phyloP scores from a whole-genome alignment of 495 filamentous ascomycete genomes.

The Platismatia glauca region DNA sequence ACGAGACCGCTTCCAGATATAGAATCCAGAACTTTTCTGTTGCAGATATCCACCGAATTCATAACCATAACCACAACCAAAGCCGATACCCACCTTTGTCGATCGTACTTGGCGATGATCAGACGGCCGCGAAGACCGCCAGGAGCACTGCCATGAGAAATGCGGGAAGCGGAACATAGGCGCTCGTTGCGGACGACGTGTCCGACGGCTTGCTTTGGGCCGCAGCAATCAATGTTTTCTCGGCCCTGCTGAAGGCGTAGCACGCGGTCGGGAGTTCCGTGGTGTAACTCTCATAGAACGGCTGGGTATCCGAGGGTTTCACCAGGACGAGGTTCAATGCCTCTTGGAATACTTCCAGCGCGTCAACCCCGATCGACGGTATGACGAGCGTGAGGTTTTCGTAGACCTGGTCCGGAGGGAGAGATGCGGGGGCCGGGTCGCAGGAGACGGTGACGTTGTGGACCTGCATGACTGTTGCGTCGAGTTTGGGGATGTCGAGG shows the following conservation, averaged over 20 bases:
- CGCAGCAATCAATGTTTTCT: constrained; percentile 10
- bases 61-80: too few species aligned
- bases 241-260: background rate
- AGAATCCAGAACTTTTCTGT: too few species aligned
- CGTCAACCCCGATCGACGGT: constrained; percentile 10
- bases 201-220: background rate
- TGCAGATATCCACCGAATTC: too few species aligned
- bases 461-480: constrained; percentile 3
- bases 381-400: constrained; percentile 5
- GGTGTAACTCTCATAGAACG: background rate
- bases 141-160: background rate
- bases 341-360: constrained; percentile 3
- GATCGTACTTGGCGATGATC: background rate
- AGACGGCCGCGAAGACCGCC: background rate
- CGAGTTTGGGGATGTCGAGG: constrained; percentile 9
- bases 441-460: constrained; percentile 11
- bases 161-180: background rate
- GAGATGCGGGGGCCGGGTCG: background rate
- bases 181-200: background rate
- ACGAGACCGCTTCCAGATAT: too few species aligned
- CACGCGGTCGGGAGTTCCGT: background rate
- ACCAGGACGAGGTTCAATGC: background rate
- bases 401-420: constrained; percentile 7
- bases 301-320: background rate
- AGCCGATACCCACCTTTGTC: too few species aligned